Base-by-base conservation (phyloP, 352 stramenopile species). In the Phytopythium oedochilum region DNA sequence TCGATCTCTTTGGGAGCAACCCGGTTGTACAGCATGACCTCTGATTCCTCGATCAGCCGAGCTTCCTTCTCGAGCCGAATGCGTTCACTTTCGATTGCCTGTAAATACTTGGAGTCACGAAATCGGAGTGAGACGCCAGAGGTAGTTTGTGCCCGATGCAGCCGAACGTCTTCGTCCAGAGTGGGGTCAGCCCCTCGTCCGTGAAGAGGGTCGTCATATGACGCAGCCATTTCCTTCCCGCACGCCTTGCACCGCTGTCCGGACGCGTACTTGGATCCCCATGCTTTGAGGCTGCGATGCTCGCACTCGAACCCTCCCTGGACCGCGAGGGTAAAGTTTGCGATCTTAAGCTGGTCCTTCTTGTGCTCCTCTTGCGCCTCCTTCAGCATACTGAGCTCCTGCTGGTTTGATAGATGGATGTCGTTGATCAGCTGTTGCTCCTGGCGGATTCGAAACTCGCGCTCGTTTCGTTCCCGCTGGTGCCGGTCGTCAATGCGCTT, bases 31-130 rank as follows among this genome's bases (percentile, higher is more conserved):
- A 88, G 48, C 20, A 83, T 52, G 0, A 60, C 53, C 26, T 93
- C 83, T 0, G 55, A 44, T 17, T 86, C 48, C 18, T 88, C 72
- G 11, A 90, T 62, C n/a, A 64, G 36, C 4, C 80, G 60, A 0
- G 68, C 68, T 53, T 93, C 83, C 53, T 93, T 93, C 34, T 93
- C 83, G 10, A 89, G 54, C 0, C 83, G 70, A 54, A 89, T 8
- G 1, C 83, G 68, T 47, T 93, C 83, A 18, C 68, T 59, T 38
- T 93, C 80, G 15, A 93, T 66, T 5, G 52, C 51, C 0, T 61
- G 28, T 5, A 89, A 68, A 34, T 93, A 73, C 1, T 61, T 58
- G 11, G 57, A 26, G 57, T 66, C 53, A 29, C 46, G 49, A 29
- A 91, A 70, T 3, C 59, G 66, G 31, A 91, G 55, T 0, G 57